A percentile compares a stretch with the other conserved stretches of the same genome.
Conservation (phyloP, 257 asterid genomes). For the Penstemon newberryi region DNA sequence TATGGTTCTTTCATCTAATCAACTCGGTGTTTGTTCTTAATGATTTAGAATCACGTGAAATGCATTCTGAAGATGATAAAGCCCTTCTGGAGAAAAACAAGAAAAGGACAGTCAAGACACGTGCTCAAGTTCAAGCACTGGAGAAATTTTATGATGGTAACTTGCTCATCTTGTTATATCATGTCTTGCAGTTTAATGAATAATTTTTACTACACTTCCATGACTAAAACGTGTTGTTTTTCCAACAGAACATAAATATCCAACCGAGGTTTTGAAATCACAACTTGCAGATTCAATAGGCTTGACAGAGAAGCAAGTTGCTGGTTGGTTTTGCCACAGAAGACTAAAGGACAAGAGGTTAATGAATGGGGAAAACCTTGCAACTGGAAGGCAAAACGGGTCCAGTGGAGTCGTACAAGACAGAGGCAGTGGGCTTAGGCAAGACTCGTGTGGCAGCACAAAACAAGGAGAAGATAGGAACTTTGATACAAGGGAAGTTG, state of each 20-base stretch:
- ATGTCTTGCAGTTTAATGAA: not conserved
- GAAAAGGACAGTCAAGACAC: slow-evolving; percentile 71
- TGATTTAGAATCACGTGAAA: slow-evolving; percentile 44
- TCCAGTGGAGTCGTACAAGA: slow-evolving; percentile 81
- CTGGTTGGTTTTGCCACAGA: slow-evolving; percentile 98
- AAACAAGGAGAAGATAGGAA: slow-evolving; percentile 60
- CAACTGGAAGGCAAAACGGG: slow-evolving; percentile 59
- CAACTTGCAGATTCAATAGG: slow-evolving; percentile 77
- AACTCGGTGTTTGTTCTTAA: slow-evolving; percentile 20
- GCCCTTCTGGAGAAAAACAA: slow-evolving; percentile 54
- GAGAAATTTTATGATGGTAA: slow-evolving; percentile 71
- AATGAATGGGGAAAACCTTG: slow-evolving; percentile 43
- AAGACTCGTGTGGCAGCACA: slow-evolving; percentile 98
- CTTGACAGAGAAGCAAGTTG: slow-evolving; percentile 88
- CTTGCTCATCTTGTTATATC: slow-evolving; percentile 20
- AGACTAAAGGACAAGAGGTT: slow-evolving; percentile 85
- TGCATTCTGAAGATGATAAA: slow-evolving; percentile 70
- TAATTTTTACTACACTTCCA: not conserved
- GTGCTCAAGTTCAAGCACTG: slow-evolving; percentile 65
- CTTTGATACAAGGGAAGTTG: slow-evolving; percentile 71
- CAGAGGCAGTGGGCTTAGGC: slow-evolving; percentile 81
- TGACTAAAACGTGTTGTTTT: not conserved
- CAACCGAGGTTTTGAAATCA: slow-evolving; percentile 68
- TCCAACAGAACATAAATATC: slow-evolving; percentile 77
- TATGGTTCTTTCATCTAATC: slow-evolving; percentile 15